Conservation (phyloP, 2,329 filamentous ascomycete genomes). For the Berkeleyomyces basicola region DNA sequence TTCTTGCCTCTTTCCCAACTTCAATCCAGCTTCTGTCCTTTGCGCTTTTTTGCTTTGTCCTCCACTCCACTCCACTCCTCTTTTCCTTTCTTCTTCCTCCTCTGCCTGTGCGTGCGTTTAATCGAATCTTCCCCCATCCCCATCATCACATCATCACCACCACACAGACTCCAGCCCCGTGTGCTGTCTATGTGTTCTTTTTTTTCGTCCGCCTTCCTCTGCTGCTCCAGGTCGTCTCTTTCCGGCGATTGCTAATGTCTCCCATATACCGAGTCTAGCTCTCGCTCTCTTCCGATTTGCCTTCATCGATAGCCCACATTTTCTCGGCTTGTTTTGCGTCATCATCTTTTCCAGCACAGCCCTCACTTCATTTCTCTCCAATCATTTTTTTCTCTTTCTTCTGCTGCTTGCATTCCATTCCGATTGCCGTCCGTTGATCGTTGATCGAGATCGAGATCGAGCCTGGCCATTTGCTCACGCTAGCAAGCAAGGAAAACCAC, state of each 20-base stretch:
- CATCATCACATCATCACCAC: background rate
- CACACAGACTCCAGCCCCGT: background rate
- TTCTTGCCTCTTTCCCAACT: no score
- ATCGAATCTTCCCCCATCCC: background rate
- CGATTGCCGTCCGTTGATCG: slow-evolving; percentile 6
- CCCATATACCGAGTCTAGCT: slow-evolving; percentile 19
- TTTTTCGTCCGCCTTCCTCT: background rate
- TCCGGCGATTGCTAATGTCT: slow-evolving; percentile 17
- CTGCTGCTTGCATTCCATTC: background rate
- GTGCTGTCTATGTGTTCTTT: background rate
- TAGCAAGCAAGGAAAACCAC: background rate
- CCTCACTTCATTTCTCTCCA: background rate
- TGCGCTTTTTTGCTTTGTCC: background rate
- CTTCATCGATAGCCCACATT: background rate
- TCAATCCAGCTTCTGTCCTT: background rate
- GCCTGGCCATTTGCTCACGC: background rate
- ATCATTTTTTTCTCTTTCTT: slow-evolving; percentile 5
- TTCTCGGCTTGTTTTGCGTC: background rate
- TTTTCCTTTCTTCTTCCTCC: background rate
- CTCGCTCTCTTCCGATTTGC: background rate
- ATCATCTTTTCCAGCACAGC: slow-evolving; percentile 3
- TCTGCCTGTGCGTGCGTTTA: background rate
- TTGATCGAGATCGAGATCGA: slow-evolving; percentile 4
- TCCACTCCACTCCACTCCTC: background rate
- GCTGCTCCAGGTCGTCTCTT: background rate